Conservation (phyloP, 164 flowering plant species). For the Chloranthus sessilifolius region DNA sequence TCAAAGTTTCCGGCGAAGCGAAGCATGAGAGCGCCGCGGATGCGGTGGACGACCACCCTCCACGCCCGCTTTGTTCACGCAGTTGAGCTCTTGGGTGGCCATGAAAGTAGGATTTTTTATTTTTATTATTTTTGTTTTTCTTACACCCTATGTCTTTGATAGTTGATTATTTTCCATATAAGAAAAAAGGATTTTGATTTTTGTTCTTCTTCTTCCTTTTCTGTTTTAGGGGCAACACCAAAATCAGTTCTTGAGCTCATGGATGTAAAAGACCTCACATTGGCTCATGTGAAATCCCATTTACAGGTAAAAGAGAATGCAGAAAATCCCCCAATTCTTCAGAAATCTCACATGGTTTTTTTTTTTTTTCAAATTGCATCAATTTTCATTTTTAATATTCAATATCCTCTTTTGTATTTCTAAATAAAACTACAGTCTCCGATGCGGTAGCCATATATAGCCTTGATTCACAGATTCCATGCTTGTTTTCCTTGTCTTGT, state of each 20-base stretch:
- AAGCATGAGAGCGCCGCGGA: constrained; percentile 88
- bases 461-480: background rate
- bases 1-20: constrained; percentile 73
- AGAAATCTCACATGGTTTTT: constrained; percentile 7
- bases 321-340: background rate
- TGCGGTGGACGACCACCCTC: constrained; percentile 96
- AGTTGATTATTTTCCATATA: background rate
- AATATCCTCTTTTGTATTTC: background rate
- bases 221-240: constrained; percentile 80
- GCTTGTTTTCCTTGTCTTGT: too few species aligned
- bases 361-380: constrained; percentile 1
- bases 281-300: constrained; percentile 98
- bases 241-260: constrained; percentile 98
- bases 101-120: constrained; percentile 64
- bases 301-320: constrained; percentile 86
- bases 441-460: constrained; percentile 3
- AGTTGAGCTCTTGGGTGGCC: constrained; percentile 96
- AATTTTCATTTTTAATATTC: background rate
- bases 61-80: constrained; percentile 97
- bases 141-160: background rate
- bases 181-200: too few species aligned
- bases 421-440: background rate
- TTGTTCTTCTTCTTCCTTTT: background rate
- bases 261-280: constrained; percentile 99
- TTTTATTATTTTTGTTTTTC: background rate